phyloP scores from a whole-genome alignment of 352 stramenopile genomes.

The Phytophthora ramorum region DNA sequence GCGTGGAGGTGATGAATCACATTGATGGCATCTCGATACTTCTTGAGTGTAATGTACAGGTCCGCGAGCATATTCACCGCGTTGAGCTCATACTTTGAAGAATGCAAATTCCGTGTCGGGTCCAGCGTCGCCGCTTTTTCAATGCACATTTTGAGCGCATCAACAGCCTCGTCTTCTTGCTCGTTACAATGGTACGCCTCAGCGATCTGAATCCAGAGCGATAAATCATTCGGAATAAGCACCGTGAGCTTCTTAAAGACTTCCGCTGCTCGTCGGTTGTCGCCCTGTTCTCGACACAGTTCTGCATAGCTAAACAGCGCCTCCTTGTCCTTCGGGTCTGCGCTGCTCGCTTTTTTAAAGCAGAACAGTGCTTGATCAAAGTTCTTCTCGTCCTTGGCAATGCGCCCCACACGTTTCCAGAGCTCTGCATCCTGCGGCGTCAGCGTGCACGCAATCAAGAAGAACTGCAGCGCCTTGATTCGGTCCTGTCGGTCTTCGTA shows the following conservation, averaged over 20 bases:
- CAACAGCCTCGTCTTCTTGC: slow-evolving; percentile 86
- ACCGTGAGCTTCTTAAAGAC: slow-evolving; percentile 85
- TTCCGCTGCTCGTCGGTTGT: slow-evolving; percentile 80
- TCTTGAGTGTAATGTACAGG: slow-evolving; percentile 88
- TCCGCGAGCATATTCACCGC: slow-evolving; percentile 91
- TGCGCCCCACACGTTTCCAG: slow-evolving; percentile 86
- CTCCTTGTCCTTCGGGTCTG: slow-evolving; percentile 83
- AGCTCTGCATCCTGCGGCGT: slow-evolving; percentile 83
- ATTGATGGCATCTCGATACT: slow-evolving; percentile 80
- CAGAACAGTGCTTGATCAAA: slow-evolving; percentile 87
- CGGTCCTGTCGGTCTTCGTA: slow-evolving; percentile 86
- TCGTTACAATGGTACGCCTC: slow-evolving; percentile 90
- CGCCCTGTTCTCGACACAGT: slow-evolving; percentile 76
- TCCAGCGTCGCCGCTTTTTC: slow-evolving; percentile 74
- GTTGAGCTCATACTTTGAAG: slow-evolving; percentile 84
- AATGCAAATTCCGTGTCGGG: slow-evolving; percentile 59
- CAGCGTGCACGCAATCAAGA: slow-evolving; percentile 85
- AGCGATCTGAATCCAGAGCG: slow-evolving; percentile 88
- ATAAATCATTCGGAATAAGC: slow-evolving; percentile 75
- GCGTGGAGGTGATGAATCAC: slow-evolving; percentile 82
- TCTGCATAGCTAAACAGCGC: slow-evolving; percentile 85
- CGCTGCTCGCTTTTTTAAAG: slow-evolving; percentile 86
- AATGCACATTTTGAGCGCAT: slow-evolving; percentile 87
- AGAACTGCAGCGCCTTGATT: slow-evolving; percentile 87
- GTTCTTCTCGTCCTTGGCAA: slow-evolving; percentile 89